These are phyloP conservation scores for Hypoxylon lenormandii DNA, from an alignment of 495 filamentous ascomycete species.

Conservation along the genomic window DNA sequence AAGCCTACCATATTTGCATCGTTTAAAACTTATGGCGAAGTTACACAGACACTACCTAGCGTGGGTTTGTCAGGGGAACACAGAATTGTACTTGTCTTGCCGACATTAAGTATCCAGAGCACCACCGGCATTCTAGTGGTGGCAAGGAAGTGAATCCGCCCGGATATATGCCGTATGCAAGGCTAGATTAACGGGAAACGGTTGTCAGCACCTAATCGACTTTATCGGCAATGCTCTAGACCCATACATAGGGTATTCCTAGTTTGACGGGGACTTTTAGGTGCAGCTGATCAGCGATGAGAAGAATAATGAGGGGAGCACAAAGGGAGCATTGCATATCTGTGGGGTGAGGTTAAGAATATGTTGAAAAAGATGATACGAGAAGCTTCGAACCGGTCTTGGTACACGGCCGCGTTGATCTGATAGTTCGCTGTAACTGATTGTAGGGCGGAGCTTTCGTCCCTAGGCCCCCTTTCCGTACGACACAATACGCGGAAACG, in stretches of 20 bases:
- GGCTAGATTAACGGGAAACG: neutral
- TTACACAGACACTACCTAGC: too few relatives aligned
- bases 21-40: too few relatives aligned
- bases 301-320: neutral
- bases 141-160: neutral
- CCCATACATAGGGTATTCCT: neutral
- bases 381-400: neutral
- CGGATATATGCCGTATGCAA: neutral
- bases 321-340: too few relatives aligned
- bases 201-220: constrained; percentile 37
- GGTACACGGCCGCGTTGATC: neutral
- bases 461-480: neutral
- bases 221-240: constrained; percentile 4
- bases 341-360: too few relatives aligned
- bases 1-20: too few relatives aligned
- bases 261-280: neutral
- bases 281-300: neutral
- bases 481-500: neutral
- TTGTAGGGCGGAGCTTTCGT: neutral
- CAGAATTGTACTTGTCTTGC: too few relatives aligned
- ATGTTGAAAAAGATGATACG: too few relatives aligned
- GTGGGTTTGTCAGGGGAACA: too few relatives aligned
- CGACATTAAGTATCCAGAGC: too few relatives aligned
- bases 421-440: neutral
- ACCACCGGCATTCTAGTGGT: too few relatives aligned